Conservation (phyloP, 768 basidiomycete species). For the Mycena kentingensis region DNA sequence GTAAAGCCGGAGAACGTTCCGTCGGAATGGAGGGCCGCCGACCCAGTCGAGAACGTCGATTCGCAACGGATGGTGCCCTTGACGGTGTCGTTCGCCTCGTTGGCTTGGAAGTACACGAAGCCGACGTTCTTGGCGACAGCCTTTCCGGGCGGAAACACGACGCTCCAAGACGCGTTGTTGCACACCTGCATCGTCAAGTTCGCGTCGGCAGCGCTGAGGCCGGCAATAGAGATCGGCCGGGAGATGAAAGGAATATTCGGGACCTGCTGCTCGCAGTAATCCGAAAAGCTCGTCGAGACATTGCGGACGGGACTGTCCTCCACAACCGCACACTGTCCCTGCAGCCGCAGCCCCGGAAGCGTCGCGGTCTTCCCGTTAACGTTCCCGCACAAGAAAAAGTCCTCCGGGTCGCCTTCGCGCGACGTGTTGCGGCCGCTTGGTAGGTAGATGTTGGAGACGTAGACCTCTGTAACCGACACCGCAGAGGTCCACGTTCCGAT, state of each 20-base stretch:
- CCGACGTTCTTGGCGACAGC: slow-evolving; percentile 1
- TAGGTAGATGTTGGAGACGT: slow-evolving; percentile 16
- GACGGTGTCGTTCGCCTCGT: background rate
- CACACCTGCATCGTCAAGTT: slow-evolving; percentile 4
- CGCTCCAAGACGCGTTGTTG: background rate
- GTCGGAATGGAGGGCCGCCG: slow-evolving; percentile 6
- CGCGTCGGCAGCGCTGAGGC: background rate
- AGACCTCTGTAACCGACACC: slow-evolving; percentile 11
- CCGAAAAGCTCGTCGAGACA: background rate
- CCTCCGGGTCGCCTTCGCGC: slow-evolving; percentile 3
- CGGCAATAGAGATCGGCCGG: too few species aligned
- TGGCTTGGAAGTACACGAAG: slow-evolving; percentile 9
- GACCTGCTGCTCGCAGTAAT: slow-evolving; percentile 5
- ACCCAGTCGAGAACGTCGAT: slow-evolving; percentile 9
- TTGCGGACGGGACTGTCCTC: background rate
- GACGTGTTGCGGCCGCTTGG: slow-evolving; percentile 4
- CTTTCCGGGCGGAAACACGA: background rate
- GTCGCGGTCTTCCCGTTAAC: slow-evolving; percentile 9
- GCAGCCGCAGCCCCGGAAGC: slow-evolving; percentile 22
- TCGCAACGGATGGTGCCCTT: slow-evolving; percentile 17
- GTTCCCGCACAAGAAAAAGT: slow-evolving; percentile 20
- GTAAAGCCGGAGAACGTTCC: slow-evolving; percentile 15
- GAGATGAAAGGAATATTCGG: background rate
- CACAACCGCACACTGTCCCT: slow-evolving; percentile 12
- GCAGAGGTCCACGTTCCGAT: slow-evolving; percentile 18